A percentile compares a stretch with the other conserved stretches of the same genome.
Conservation (phyloP, 75 land plant species). For the Chamaecyparis obtusa region DNA sequence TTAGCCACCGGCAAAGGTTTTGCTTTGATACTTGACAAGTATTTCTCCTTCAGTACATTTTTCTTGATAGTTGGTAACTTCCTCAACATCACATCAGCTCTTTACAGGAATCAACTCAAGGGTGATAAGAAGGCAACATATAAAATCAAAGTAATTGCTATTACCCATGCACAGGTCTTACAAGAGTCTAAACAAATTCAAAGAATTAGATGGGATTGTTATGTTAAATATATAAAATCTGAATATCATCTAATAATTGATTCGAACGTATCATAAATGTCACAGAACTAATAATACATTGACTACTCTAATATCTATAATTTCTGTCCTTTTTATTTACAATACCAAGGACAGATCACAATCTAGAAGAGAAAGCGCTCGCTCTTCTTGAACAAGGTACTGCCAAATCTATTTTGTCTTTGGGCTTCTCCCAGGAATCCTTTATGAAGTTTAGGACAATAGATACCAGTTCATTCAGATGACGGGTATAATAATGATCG, state of each 20-base stretch:
- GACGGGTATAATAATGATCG: slow-evolving; percentile 23
- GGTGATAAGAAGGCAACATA: background rate
- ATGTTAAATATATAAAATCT: background rate
- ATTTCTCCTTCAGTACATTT: background rate
- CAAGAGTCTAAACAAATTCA: background rate
- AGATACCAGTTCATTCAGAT: slow-evolving; percentile 19
- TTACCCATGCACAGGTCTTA: background rate
- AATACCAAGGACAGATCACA: background rate
- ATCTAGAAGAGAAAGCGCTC: background rate
- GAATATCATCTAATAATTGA: background rate
- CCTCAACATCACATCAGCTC: background rate
- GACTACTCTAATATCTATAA: background rate
- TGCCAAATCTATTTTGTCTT: background rate
- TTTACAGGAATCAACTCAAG: background rate
- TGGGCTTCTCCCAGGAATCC: background rate
- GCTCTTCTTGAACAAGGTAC: too few relatives aligned
- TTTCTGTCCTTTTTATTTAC: background rate
- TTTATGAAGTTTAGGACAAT: slow-evolving; percentile 23
- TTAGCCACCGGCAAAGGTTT: background rate
- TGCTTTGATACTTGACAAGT: background rate
- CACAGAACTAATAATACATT: background rate
- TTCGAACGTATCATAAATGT: background rate
- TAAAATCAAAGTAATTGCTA: background rate
- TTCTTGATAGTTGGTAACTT: background rate
- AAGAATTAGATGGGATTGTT: background rate